These are phyloP conservation scores for Pogostemon cablin DNA, from an alignment of 257 asterid species.

Conservation along the genomic window DNA sequence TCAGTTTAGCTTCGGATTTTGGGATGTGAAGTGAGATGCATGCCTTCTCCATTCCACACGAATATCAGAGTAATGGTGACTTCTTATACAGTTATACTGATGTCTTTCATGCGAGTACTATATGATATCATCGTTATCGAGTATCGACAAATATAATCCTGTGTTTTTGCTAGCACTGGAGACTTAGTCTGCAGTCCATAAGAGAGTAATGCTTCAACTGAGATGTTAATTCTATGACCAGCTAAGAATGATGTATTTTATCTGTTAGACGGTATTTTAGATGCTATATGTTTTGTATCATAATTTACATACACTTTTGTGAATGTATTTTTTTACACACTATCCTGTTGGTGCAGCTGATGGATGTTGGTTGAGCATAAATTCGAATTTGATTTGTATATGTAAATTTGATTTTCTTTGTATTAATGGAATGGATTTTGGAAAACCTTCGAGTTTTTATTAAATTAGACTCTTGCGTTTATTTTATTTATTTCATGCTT, in stretches of 20 bases:
- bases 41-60: background rate
- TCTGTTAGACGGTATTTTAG: too few relatives aligned
- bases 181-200: background rate
- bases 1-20: constrained; percentile 2
- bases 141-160: background rate
- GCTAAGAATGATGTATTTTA: background rate
- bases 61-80: constrained; percentile 6
- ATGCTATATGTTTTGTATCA: too few relatives aligned
- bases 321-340: too few relatives aligned
- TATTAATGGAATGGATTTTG: too few relatives aligned
- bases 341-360: too few relatives aligned
- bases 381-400: too few relatives aligned
- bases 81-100: background rate
- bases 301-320: too few relatives aligned
- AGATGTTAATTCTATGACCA: background rate
- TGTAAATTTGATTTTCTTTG: too few relatives aligned
- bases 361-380: too few relatives aligned
- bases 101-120: background rate
- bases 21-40: background rate
- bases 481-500: too few relatives aligned
- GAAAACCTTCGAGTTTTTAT: too few relatives aligned
- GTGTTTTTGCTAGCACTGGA: background rate
- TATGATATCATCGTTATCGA: background rate
- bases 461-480: too few relatives aligned
- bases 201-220: background rate